These are phyloP conservation scores for Plenodomus tracheiphilus DNA, from an alignment of 2,329 filamentous ascomycete genomes.

Conservation along the genomic window DNA sequence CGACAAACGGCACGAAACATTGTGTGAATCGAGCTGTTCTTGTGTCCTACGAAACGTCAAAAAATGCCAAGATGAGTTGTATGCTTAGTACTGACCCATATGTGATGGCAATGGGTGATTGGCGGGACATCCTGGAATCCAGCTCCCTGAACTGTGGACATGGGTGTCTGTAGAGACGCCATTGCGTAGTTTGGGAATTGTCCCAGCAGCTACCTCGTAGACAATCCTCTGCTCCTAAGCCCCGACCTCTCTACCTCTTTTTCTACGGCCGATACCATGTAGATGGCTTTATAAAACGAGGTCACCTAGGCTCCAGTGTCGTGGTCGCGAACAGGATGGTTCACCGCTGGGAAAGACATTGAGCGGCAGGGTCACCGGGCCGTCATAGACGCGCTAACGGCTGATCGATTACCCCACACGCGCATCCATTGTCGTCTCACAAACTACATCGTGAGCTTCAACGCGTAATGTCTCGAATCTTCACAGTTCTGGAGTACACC, in stretches of 20 bases:
- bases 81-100: conserved; percentile 26
- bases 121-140: conserved; percentile 14
- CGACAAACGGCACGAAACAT: conserved; percentile 48
- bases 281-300: neutral
- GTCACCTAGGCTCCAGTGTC: conserved; percentile 1
- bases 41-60: conserved; percentile 31
- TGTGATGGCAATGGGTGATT: conserved; percentile 27
- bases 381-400: neutral
- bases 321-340: conserved; percentile 8
- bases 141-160: conserved; percentile 10
- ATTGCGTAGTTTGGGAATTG: conserved; percentile 17
- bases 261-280: conserved; percentile 19
- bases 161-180: conserved; percentile 30
- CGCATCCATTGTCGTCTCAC: neutral
- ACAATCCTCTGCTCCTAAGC: conserved; percentile 24
- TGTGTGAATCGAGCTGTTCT: conserved; percentile 44
- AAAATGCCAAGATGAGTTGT: neutral
- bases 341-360: neutral
- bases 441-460: neutral
- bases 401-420: neutral
- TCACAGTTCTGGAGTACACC: too few species aligned
- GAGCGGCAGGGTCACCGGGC: neutral
- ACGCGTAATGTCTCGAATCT: neutral
- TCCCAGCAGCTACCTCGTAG: conserved; percentile 14
- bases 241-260: conserved; percentile 18